phyloP scores from a whole-genome alignment of 78 protist species.

The Pigoraptor vietnamica region DNA sequence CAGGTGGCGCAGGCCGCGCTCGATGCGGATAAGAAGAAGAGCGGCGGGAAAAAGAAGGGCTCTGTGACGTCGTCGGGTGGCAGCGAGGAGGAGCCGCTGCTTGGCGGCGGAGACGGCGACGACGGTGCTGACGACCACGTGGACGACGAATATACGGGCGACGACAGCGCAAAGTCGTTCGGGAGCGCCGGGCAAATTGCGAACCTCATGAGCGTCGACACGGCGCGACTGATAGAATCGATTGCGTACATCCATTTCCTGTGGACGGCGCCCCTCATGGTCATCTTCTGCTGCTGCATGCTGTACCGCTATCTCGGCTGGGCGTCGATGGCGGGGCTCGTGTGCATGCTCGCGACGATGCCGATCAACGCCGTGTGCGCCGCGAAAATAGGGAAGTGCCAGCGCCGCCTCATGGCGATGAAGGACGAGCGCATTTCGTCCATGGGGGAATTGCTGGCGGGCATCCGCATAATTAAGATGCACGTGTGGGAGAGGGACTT shows the following conservation, averaged over 20 bases:
- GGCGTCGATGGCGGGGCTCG: slow-evolving; percentile 54
- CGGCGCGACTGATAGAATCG: slow-evolving; percentile 46
- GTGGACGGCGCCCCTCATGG: background rate
- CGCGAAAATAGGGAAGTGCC: background rate
- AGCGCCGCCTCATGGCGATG: background rate
- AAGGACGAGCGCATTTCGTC: slow-evolving; percentile 3
- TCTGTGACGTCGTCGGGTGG: background rate
- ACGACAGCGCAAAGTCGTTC: background rate
- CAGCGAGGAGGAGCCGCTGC: background rate
- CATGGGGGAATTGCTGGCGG: slow-evolving; percentile 45
- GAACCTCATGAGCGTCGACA: slow-evolving; percentile 70
- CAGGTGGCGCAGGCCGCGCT: background rate
- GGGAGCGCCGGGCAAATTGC: slow-evolving; percentile 50
- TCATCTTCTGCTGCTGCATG: slow-evolving; percentile 6
- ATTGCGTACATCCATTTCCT: background rate
- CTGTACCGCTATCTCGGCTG: slow-evolving; percentile 33
- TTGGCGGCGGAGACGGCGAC: background rate
- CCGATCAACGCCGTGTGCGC: slow-evolving; percentile 42
- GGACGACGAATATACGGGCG: background rate
- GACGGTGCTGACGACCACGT: background rate
- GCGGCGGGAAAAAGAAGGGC: background rate
- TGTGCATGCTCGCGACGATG: slow-evolving; percentile 30
- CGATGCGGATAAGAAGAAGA: background rate
- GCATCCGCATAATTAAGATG: slow-evolving; percentile 65
- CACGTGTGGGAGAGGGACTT: slow-evolving; percentile 70